Conservation (phyloP, 139 green algal genomes). For the Auxenochlorella protothecoides region DNA sequence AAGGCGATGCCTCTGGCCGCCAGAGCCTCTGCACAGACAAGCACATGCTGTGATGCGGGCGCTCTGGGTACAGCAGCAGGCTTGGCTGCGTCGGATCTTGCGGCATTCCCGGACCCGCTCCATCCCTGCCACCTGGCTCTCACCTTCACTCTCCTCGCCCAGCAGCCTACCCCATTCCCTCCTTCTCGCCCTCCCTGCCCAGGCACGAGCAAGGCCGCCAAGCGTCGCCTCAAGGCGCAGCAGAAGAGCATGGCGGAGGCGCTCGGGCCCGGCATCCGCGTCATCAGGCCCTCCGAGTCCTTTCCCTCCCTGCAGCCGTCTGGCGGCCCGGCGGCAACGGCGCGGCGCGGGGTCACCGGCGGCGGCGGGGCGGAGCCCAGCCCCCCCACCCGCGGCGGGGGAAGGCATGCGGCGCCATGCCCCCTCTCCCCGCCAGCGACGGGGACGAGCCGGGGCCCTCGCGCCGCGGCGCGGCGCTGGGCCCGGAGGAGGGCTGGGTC, state of each 20-base stretch:
- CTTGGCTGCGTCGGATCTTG: constrained; percentile 18
- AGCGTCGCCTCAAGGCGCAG: constrained; percentile 25
- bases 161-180: background rate
- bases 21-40: constrained; percentile 7
- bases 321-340: no score
- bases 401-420: background rate
- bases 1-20: no score
- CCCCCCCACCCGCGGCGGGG: background rate
- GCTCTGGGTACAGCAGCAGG: constrained; percentile 9
- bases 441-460: background rate
- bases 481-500: no score
- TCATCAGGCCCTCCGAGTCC: background rate
- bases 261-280: constrained; percentile 10
- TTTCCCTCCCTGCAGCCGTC: no score
- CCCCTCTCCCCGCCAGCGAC: background rate
- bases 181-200: background rate
- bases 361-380: constrained; percentile 1
- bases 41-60: constrained; percentile 13
- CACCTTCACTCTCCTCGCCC: background rate
- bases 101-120: background rate
- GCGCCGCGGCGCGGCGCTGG: no score
- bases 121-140: background rate
- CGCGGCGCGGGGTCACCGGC: constrained; percentile 12
- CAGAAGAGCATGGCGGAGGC: constrained; percentile 26
- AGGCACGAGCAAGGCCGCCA: constrained; percentile 36